Evolutionary conservation across 23 red algal species (phyloP), one percentile per base, ranked within the genome.

Genomic region (Gracilaria domingensis): DNA sequence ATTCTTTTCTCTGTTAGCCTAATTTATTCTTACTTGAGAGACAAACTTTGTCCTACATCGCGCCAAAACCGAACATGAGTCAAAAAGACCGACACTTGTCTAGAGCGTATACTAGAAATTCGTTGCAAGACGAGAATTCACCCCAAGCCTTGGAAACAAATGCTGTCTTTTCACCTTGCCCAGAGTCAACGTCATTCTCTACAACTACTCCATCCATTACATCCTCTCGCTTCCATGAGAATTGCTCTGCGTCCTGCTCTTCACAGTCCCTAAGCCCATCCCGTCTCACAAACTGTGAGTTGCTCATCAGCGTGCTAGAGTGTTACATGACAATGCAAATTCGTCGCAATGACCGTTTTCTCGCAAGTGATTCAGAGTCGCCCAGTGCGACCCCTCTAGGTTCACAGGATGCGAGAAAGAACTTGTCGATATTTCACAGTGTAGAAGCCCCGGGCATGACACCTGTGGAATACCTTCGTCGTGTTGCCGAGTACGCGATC

Each of bases 291-390:
- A 58, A 71, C 59, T 81, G 75, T 25, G 87, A 91, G 32, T 49
- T 91, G 39, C 87, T 91, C 73, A 73, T 91, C 36, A 51, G 66
- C 34, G 87, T 91, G 12, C n/a, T 91, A 33, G 87, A 91, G 23
- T 82, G 87, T 23, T 80, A 80, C 56, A 80, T 91, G 75, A 70
- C 58, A 25, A 16, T 64, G 23, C 55, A 58, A 33, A 81, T 91
- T 0, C 72, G 53, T 8, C 28, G 49, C 61, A 67, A 64, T 59
- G 57, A 81, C 34, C 17, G 35, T 6, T 7, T 3, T 0, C 17
- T 4, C 48, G 23, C 45, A 8, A 28, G 32, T 54, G 21, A 58
- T 35, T 47, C 26, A 25, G n/a, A 4, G 24, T 81, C 76, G 20
- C 37, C 47, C 18, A 12, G 4, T 0, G 34, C 13, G 1, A 0